phyloP scores from a whole-genome alignment of 495 filamentous ascomycete species.

The Neurospora sp. region DNA sequence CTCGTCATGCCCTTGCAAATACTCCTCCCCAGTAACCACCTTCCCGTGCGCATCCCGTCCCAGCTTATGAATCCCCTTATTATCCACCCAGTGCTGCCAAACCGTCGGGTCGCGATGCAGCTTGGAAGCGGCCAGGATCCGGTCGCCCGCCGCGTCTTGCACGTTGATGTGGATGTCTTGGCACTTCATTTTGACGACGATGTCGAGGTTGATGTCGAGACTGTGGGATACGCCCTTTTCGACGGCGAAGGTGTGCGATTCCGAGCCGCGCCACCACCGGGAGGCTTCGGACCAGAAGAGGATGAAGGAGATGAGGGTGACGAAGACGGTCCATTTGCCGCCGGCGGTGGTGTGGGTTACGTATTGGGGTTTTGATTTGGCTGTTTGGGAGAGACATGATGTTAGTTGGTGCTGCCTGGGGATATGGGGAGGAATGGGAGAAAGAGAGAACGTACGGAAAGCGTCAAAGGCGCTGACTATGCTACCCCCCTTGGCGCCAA shows the following conservation, averaged over 20 bases:
- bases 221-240: slow-evolving; percentile 83
- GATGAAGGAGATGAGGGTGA: slow-evolving; percentile 58
- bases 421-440: not conserved
- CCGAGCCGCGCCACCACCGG: slow-evolving; percentile 74
- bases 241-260: slow-evolving; percentile 83
- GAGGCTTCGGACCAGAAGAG: slow-evolving; percentile 68
- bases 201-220: slow-evolving; percentile 91
- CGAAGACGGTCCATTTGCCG: slow-evolving; percentile 84
- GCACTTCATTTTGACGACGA: slow-evolving; percentile 87
- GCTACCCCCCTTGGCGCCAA: slow-evolving; percentile 55
- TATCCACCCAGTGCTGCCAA: slow-evolving; percentile 75
- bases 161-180: slow-evolving; percentile 87
- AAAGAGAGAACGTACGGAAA: slow-evolving; percentile 64
- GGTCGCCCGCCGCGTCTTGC: slow-evolving; percentile 88
- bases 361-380: slow-evolving; percentile 94
- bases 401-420: slow-evolving; percentile 16
- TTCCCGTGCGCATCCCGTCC: slow-evolving; percentile 40
- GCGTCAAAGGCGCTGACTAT: slow-evolving; percentile 87
- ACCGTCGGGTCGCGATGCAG: slow-evolving; percentile 66
- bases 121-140: slow-evolving; percentile 70
- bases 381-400: slow-evolving; percentile 31
- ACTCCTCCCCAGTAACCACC: slow-evolving; percentile 44
- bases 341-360: slow-evolving; percentile 69
- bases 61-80: slow-evolving; percentile 55
- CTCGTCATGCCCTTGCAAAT: slow-evolving; percentile 38